Conservation (phyloP, 1,284 basidiomycete species). For the Vanrija sp. region DNA sequence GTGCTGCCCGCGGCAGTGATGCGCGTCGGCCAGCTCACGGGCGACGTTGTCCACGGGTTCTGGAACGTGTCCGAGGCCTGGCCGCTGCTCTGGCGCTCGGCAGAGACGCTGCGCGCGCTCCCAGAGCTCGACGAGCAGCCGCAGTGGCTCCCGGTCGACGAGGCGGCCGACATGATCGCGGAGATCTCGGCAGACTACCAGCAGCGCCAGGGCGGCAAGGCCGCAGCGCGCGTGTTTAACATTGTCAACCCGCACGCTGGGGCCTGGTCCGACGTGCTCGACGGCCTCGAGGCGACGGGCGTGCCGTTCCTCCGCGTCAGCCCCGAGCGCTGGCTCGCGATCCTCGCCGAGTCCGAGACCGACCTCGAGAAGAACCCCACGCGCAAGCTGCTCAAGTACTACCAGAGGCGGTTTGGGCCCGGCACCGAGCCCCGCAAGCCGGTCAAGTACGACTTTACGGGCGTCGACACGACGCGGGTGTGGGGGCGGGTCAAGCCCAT, state of each 20-base stretch:
- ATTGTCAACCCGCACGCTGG: conserved; percentile 57
- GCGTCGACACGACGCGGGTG: conserved; percentile 26
- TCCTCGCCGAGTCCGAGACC: conserved; percentile 49
- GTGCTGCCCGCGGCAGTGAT: conserved; percentile 31
- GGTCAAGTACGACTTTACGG: conserved; percentile 30
- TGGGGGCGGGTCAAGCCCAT: conserved; percentile 22
- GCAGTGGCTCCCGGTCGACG: conserved; percentile 60
- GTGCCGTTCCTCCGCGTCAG: conserved; percentile 71
- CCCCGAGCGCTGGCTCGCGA: conserved; percentile 57
- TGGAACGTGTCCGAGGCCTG: conserved; percentile 62
- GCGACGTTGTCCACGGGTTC: conserved; percentile 55
- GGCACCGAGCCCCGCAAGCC: conserved; percentile 20
- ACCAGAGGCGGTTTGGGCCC: conserved; percentile 31
- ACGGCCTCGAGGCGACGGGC: conserved; percentile 60
- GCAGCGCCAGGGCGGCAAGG: conserved; percentile 10
- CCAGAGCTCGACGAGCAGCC: conserved; percentile 53
- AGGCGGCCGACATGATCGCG: conserved; percentile 55
- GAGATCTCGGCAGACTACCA: conserved; percentile 49
- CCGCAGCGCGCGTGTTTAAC: conserved; percentile 58
- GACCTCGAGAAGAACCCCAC: conserved; percentile 55
- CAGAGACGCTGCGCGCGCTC: conserved; percentile 51
- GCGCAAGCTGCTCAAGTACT: conserved; percentile 52
- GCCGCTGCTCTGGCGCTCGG: conserved; percentile 50
- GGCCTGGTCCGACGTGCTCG: conserved; percentile 58
- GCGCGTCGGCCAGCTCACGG: conserved; percentile 53